A percentile compares a stretch with the other conserved stretches of the same genome.
These are phyloP conservation scores for Ascochyta pisi DNA, from an alignment of 2,329 filamentous ascomycete genomes.

Conservation along the genomic window DNA sequence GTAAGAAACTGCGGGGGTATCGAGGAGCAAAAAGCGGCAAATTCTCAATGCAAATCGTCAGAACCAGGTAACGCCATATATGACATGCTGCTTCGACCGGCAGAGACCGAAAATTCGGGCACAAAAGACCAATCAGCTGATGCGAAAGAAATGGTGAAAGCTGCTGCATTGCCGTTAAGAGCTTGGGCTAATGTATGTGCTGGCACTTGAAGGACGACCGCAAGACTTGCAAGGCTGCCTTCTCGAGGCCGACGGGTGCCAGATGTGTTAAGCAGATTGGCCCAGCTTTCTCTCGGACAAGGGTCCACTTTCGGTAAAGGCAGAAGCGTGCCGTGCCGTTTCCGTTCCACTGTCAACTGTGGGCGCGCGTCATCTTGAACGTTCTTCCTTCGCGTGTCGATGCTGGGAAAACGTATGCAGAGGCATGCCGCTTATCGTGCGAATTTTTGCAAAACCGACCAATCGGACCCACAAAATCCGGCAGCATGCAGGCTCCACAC, in stretches of 20 bases:
- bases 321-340: conserved; percentile 41
- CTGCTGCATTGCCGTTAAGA: conserved; percentile 30
- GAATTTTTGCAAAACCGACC: conserved; percentile 13
- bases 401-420: conserved; percentile 24
- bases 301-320: conserved; percentile 35
- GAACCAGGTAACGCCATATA: conserved; percentile 38
- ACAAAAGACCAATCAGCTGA: conserved; percentile 34
- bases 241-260: conserved; percentile 34
- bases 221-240: conserved; percentile 34
- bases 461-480: conserved; percentile 23
- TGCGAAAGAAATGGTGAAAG: conserved; percentile 22
- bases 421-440: conserved; percentile 21
- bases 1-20: conserved; percentile 35
- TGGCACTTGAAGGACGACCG: conserved; percentile 38
- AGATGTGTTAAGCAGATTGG: conserved; percentile 41
- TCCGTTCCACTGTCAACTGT: conserved; percentile 33
- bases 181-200: conserved; percentile 40
- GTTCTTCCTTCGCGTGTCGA: conserved; percentile 27
- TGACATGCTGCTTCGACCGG: conserved; percentile 36
- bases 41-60: conserved; percentile 32
- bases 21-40: conserved; percentile 30
- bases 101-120: conserved; percentile 31
- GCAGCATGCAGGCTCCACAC: conserved; percentile 14
- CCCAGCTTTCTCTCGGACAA: conserved; percentile 25
- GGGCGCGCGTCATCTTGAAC: conserved; percentile 33